A percentile compares a stretch with the other conserved stretches of the same genome.
Conservation (phyloP, 371 early-diverging fungal genomes). For the Rhizopus microsporus region DNA sequence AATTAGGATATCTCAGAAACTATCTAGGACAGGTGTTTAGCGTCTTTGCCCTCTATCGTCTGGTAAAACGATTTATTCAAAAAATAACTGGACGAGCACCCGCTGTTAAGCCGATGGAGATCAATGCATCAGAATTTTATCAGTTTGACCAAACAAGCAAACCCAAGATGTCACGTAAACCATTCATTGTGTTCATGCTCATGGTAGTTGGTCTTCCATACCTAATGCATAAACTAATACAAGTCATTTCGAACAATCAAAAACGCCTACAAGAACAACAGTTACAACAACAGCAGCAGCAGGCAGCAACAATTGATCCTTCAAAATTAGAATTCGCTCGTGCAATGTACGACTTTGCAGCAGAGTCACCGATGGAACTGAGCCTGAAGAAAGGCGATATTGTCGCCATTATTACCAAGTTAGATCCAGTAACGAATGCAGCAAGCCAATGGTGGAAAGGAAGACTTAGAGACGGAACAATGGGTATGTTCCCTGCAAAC, state of each 20-base stretch:
- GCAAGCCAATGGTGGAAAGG: conserved; percentile 94
- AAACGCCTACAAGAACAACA: conserved; percentile 9
- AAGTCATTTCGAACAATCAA: conserved; percentile 50
- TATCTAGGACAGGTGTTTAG: conserved; percentile 84
- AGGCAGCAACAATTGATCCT: conserved; percentile 24
- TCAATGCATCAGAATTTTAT: conserved; percentile 71
- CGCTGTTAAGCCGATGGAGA: conserved; percentile 52
- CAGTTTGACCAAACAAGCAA: conserved; percentile 59
- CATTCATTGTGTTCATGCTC: conserved; percentile 81
- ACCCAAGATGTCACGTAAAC: conserved; percentile 59
- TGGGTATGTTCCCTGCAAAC: conserved; percentile 91
- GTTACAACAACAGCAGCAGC: conserved; percentile 21
- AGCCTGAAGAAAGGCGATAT: conserved; percentile 83
- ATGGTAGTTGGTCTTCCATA: conserved; percentile 92
- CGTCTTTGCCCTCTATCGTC: conserved; percentile 70
- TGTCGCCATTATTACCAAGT: conserved; percentile 77
- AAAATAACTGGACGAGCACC: conserved; percentile 64
- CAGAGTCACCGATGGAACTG: conserved; percentile 78
- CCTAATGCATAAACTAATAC: conserved; percentile 86
- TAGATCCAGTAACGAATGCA: conserved; percentile 71
- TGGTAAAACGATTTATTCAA: conserved; percentile 61
- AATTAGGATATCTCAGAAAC: conserved; percentile 82
- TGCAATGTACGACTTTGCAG: conserved; percentile 83
- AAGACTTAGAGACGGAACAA: conserved; percentile 73
- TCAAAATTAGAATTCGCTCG: conserved; percentile 85